Evolutionary conservation across 768 basidiomycete genomes (phyloP).

Genomic region (Termitomyces sp.): DNA sequence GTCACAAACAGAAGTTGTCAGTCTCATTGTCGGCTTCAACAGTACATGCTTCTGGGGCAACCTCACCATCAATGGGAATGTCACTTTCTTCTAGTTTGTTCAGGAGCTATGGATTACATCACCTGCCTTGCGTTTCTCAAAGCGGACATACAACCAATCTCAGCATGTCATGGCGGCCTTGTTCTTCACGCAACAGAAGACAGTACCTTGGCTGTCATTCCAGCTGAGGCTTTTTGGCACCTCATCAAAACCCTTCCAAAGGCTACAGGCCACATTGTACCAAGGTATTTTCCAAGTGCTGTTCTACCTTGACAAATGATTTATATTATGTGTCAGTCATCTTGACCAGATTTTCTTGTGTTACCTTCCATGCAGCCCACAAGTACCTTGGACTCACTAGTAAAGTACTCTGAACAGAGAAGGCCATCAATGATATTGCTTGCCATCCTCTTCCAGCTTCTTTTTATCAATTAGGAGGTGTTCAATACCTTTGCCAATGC

Average conservation of each 20-base stretch:
- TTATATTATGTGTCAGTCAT: slow-evolving; percentile 52
- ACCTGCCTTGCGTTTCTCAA: slow-evolving; percentile 16
- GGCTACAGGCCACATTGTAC: slow-evolving; percentile 93
- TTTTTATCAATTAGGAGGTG: slow-evolving; percentile 90
- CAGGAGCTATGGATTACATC: slow-evolving; percentile 14
- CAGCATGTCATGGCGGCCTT: slow-evolving; percentile 63
- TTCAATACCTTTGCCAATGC: slow-evolving; percentile 85
- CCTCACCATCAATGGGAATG: slow-evolving; percentile 18
- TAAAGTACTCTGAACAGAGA: slow-evolving; percentile 94
- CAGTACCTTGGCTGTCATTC: slow-evolving; percentile 96
- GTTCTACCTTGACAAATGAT: not conserved
- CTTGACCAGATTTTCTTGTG: slow-evolving; percentile 90
- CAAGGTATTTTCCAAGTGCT: slow-evolving; percentile 45
- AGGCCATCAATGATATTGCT: slow-evolving; percentile 94
- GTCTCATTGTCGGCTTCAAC: slow-evolving; percentile 67
- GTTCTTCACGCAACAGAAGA: slow-evolving; percentile 94
- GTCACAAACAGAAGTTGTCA: slow-evolving; percentile 43
- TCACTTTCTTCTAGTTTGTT: slow-evolving; percentile 23
- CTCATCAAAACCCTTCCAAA: slow-evolving; percentile 96
- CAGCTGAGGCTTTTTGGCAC: slow-evolving; percentile 92
- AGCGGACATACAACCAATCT: slow-evolving; percentile 11
- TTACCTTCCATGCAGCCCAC: slow-evolving; percentile 97
- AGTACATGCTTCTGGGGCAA: slow-evolving; percentile 40
- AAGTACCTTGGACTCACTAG: slow-evolving; percentile 92
- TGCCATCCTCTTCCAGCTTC: slow-evolving; percentile 88